phyloP scores from a whole-genome alignment of 1,284 basidiomycete species.

The Austroboletus niveus region DNA sequence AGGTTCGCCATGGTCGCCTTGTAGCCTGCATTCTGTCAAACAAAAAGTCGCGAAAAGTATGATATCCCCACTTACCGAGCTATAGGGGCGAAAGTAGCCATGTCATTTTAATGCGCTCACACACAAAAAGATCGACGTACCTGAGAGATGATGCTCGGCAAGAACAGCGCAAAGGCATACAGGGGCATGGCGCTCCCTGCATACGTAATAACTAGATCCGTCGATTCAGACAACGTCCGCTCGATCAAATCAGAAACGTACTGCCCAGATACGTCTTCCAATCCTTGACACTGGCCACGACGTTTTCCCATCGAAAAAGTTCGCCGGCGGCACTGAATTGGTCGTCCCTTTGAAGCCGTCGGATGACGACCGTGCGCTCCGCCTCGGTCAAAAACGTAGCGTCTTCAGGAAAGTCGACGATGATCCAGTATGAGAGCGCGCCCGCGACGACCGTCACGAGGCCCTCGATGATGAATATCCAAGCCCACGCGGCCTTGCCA shows the following conservation, averaged over 20 bases:
- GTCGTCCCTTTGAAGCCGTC: slow-evolving; percentile 65
- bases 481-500: slow-evolving; percentile 63
- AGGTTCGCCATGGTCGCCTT: slow-evolving; percentile 72
- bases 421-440: slow-evolving; percentile 67
- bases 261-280: slow-evolving; percentile 76
- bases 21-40: slow-evolving; percentile 44
- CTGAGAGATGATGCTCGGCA: slow-evolving; percentile 70
- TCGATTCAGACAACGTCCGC: not conserved
- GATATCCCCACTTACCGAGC: slow-evolving; percentile 43
- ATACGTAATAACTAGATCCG: slow-evolving; percentile 50
- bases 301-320: slow-evolving; percentile 57
- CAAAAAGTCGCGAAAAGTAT: slow-evolving; percentile 8
- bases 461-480: slow-evolving; percentile 74
- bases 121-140: slow-evolving; percentile 32
- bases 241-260: slow-evolving; percentile 27
- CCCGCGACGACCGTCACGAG: slow-evolving; percentile 68
- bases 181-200: slow-evolving; percentile 59
- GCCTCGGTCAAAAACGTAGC: slow-evolving; percentile 71
- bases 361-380: slow-evolving; percentile 67
- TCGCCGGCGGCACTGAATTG: slow-evolving; percentile 76
- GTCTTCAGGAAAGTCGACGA: slow-evolving; percentile 80
- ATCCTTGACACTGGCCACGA: slow-evolving; percentile 59
- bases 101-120: not conserved
- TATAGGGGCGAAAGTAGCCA: slow-evolving; percentile 14
- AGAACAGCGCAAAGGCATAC: slow-evolving; percentile 72